phyloP scores from a whole-genome alignment of 2,329 filamentous ascomycete species.

The Hymenoscyphus scutula region DNA sequence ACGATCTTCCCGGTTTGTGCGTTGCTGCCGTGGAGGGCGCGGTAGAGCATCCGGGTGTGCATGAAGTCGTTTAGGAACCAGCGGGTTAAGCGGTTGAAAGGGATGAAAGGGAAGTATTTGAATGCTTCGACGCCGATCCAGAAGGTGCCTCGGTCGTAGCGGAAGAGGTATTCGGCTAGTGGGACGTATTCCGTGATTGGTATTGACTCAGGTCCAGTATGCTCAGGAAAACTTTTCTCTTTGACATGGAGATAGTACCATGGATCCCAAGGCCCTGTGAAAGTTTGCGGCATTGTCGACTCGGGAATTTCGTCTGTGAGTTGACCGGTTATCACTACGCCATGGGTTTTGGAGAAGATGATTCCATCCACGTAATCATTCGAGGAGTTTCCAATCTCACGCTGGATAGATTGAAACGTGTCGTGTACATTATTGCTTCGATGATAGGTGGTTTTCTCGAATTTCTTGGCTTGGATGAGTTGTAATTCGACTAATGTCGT shows the following conservation, averaged over 20 bases:
- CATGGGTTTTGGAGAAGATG: constrained; percentile 42
- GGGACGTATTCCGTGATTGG: constrained; percentile 41
- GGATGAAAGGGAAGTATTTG: constrained; percentile 51
- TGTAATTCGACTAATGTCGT: constrained; percentile 56
- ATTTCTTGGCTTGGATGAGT: constrained; percentile 49
- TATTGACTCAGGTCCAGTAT: constrained; percentile 10
- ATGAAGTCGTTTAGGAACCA: constrained; percentile 57
- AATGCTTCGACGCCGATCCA: constrained; percentile 63
- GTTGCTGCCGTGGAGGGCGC: constrained; percentile 55
- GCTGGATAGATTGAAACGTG: constrained; percentile 31
- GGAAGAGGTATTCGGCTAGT: constrained; percentile 52
- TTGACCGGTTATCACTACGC: constrained; percentile 51
- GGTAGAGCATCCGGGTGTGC: constrained; percentile 57
- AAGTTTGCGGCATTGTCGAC: constrained; percentile 38
- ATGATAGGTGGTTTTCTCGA: constrained; percentile 53
- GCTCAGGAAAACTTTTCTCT: constrained; percentile 31
- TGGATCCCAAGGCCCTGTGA: constrained; percentile 51
- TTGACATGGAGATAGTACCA: constrained; percentile 61
- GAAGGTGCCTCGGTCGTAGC: constrained; percentile 61
- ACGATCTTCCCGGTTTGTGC: constrained; percentile 53
- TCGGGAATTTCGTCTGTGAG: constrained; percentile 39
- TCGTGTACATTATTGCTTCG: constrained; percentile 18
- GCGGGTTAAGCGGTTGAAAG: constrained; percentile 55
- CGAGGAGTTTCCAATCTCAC: constrained; percentile 16
- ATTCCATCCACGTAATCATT: constrained; percentile 60